Base-by-base conservation (phyloP, 306 rosid genomes). In the Malus asiatica region DNA sequence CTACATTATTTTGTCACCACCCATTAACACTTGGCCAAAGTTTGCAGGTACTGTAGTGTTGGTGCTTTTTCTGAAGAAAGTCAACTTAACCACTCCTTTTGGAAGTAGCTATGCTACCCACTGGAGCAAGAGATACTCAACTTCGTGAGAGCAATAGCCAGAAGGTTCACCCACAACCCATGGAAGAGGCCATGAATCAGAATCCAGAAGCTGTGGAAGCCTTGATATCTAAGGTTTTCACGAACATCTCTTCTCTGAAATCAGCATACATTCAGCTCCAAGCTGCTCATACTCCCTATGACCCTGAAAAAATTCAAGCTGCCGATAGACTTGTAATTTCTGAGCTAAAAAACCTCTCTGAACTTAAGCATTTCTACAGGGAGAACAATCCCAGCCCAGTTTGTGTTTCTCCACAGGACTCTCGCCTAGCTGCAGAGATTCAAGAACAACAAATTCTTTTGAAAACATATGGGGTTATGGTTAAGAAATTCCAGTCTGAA, bases 121-220 rank as follows among this genome's bases (percentile, higher is more conserved):
- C 86, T 90, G 97, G 92, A 87, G 87, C 89, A 20, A 90, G 88
- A 83, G 97, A 96, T 72, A 81, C 87, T 59, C 99, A 93, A 90
- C 87, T 89, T 83, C 96, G 96, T 73, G 99, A 96, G 84, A 90
- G 76, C 93, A 96, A 89, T 81, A 89, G 84, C 75, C 98, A 92
- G 87, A 96, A 93, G 84, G 96, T 96, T 83, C 98, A 96, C 86
- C 99, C 99, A 66, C 99, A 96, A 87, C 98, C 99, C 78, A 91
- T 93, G 97, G 99, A 90, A 87, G 99, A 96, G 83, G 90, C 97
- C 83, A 90, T 78, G 89, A 90, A 84, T 79, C 99, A 96, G 91
- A 96, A 90, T 78, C 97, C 96, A 12, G 99, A 93, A 89, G 97
- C 98, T 14, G 66, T 93, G 74, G 98, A 96, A 77, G 82, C 94